Evolutionary conservation across 2,329 filamentous ascomycete genomes (phyloP), one percentile per base, ranked within the genome.

Genomic region (Ophiostoma tasmaniense): DNA sequence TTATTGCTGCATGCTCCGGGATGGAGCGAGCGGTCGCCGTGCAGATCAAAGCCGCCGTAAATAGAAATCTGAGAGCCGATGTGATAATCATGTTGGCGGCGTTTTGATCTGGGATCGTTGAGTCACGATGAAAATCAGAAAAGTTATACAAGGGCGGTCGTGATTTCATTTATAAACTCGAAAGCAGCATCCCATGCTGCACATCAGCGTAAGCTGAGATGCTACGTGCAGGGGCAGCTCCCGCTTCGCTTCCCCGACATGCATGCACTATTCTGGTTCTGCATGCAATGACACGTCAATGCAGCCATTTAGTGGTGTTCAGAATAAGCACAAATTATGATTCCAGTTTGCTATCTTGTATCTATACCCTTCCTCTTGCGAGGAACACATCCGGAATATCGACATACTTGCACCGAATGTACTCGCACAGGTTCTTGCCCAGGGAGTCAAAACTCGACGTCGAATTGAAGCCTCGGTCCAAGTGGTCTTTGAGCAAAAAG

Each of bases 301-400:
- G 42, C 6, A 1, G n/a, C 8, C 42, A n/a, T n/a, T 8, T 4
- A 45, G 42, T 45, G 17, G 20, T 45, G 17, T 17, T 45, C 42
- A 20, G 17, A 7, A 7, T 8, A 3, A 45, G 17, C 6, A 17
- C 20, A 6, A 20, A 45, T 20, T 45, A 33, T 33, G 33, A 33
- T 33, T 33, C 33, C 33, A 8, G 42, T 45, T 17, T 45, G 17
- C 42, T 55, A 11, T 52, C 1, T 25, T 14, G 14, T 14, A 14
- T 55, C 50, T 55, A 55, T 22, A 55, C 50, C 2, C 50, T 8
- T 1, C 50, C 50, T 28, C 55, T 28, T 33, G 69, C 75, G 33
- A 82, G 73, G 73, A 82, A 83, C 59, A 74, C 73, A 37, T 77
- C 77, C 3, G 81, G 81, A 5, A 83, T 74, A 69, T 83, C 80